A percentile compares a stretch with the other conserved stretches of the same genome.
These are phyloP conservation scores for Oehlia diaphana DNA, from an alignment of 192 early-diverging fungal species.

Conservation along the genomic window DNA sequence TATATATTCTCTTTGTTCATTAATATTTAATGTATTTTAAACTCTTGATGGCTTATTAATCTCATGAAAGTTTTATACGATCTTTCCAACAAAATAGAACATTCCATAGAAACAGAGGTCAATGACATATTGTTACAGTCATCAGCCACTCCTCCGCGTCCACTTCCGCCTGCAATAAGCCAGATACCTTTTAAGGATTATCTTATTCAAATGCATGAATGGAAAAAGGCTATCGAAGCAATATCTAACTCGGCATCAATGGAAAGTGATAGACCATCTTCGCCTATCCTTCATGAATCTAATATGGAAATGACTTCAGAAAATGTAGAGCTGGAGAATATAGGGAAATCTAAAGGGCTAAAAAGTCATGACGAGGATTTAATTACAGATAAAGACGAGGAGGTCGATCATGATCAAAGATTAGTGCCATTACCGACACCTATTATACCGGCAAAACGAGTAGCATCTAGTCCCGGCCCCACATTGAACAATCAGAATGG, in stretches of 20 bases:
- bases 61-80: not conserved
- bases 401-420: not conserved
- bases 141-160: not conserved
- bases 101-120: not conserved
- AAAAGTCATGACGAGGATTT: not conserved
- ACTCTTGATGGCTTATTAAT: not conserved
- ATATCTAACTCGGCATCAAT: not conserved
- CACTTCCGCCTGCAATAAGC: not conserved
- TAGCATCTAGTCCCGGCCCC: not conserved
- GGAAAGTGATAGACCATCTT: not conserved
- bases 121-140: not conserved
- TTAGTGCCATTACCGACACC: not conserved
- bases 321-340: not conserved
- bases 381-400: not conserved
- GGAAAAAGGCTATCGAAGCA: not conserved
- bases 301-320: not conserved
- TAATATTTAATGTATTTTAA: not conserved
- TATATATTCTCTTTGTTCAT: not conserved
- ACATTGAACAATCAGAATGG: not conserved
- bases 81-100: not conserved
- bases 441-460: slow-evolving; percentile 22
- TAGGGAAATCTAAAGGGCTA: not conserved
- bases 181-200: not conserved
- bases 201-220: not conserved
- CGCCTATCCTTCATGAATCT: too few species aligned